Evolutionary conservation across 345 rosid genomes (phyloP).

Genomic region (Lepidium africanum): DNA sequence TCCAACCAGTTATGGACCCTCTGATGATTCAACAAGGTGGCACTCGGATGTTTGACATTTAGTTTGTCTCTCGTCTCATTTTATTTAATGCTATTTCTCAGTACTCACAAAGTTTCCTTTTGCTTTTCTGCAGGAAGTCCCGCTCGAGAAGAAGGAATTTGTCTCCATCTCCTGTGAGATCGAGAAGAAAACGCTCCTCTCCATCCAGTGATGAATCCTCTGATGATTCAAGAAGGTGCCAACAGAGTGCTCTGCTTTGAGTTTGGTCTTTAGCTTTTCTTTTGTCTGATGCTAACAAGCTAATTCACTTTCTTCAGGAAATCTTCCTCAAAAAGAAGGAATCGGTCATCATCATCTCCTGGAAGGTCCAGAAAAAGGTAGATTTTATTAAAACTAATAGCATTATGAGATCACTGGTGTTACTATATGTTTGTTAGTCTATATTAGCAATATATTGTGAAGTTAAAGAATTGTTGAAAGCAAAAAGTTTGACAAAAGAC

Average conservation of each 20-base stretch:
- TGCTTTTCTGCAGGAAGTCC: conserved; percentile 43
- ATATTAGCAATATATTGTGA: conserved; percentile 8
- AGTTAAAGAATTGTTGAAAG: conserved; percentile 3
- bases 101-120: neutral
- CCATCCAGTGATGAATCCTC: conserved; percentile 71
- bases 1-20: conserved; percentile 55
- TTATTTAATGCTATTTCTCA: neutral
- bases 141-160: conserved; percentile 44
- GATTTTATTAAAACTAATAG: neutral
- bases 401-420: neutral
- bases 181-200: conserved; percentile 66
- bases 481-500: conserved; percentile 1
- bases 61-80: neutral
- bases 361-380: conserved; percentile 86
- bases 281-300: neutral
- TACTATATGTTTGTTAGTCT: conserved; percentile 13
- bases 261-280: conserved; percentile 4
- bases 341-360: conserved; percentile 80
- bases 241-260: neutral
- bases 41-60: neutral
- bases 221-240: conserved; percentile 75
- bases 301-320: conserved; percentile 42
- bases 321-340: conserved; percentile 44
- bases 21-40: conserved; percentile 76
- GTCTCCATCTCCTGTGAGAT: conserved; percentile 83